Evolutionary conservation across 2,329 filamentous ascomycete genomes (phyloP).

Genomic region (Tolypocladium inflatum): DNA sequence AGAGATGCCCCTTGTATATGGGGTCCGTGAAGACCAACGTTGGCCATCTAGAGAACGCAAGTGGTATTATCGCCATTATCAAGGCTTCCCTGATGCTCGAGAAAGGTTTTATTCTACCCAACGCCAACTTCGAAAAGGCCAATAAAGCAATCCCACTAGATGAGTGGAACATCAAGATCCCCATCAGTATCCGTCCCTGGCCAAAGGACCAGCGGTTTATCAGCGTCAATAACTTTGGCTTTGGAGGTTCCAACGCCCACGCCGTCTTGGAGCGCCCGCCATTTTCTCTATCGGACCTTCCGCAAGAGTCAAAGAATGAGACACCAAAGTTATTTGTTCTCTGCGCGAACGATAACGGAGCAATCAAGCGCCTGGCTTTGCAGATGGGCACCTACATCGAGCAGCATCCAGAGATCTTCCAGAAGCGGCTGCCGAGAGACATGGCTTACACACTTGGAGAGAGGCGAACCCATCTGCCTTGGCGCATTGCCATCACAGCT

Average conservation of each 20-base stretch:
- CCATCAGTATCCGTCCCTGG: conserved; percentile 35
- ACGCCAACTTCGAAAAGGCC: too few relatives aligned
- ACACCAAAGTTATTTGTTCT: conserved; percentile 31
- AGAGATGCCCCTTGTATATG: conserved; percentile 27
- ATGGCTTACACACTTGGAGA: conserved; percentile 38
- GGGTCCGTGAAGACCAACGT: conserved; percentile 42
- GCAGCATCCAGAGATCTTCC: conserved; percentile 30
- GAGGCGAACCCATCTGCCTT: conserved; percentile 31
- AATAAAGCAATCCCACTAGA: too few relatives aligned
- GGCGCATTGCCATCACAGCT: conserved; percentile 32
- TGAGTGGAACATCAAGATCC: conserved; percentile 34
- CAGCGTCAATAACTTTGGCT: conserved; percentile 40
- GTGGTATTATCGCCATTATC: conserved; percentile 39
- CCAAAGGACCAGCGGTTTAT: conserved; percentile 37
- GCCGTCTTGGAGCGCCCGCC: conserved; percentile 20
- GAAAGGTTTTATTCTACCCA: conserved; percentile 18
- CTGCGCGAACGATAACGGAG: conserved; percentile 26
- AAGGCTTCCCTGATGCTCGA: conserved; percentile 42
- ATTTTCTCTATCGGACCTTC: not conserved
- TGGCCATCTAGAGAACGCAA: conserved; percentile 41
- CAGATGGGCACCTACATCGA: conserved; percentile 28
- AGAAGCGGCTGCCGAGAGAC: conserved; percentile 32
- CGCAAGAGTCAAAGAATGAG: too few relatives aligned
- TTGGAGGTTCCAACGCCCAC: conserved; percentile 33
- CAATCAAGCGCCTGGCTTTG: conserved; percentile 17